phyloP scores from a whole-genome alignment of 139 green algal species.

The Tetraselmis striata region DNA sequence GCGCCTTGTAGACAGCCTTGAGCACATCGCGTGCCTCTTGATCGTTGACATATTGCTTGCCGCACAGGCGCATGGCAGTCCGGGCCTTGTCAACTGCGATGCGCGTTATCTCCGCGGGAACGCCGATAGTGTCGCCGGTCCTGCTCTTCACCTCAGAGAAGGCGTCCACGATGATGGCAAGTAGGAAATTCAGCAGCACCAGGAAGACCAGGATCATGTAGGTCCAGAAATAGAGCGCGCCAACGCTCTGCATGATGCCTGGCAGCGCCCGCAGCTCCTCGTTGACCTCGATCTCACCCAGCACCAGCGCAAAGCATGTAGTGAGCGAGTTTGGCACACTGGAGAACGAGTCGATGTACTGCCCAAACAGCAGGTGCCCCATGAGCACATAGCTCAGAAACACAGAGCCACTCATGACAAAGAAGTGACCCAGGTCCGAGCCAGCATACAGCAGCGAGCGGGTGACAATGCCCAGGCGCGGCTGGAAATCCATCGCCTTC shows the following conservation, averaged over 20 bases:
- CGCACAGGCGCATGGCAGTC: constrained; percentile 4
- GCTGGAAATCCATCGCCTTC: constrained; percentile 87
- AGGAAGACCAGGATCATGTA: constrained; percentile 82
- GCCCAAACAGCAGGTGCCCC: constrained; percentile 79
- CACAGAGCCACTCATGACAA: constrained; percentile 65
- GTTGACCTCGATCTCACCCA: constrained; percentile 72
- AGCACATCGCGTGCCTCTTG: not conserved
- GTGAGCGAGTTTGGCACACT: constrained; percentile 58
- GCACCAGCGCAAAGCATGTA: constrained; percentile 78
- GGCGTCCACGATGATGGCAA: constrained; percentile 80
- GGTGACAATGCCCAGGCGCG: constrained; percentile 71
- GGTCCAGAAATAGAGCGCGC: constrained; percentile 78
- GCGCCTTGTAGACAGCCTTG: not conserved
- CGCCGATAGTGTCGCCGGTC: constrained; percentile 41
- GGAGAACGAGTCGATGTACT: constrained; percentile 52
- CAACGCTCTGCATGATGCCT: constrained; percentile 51
- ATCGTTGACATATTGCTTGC: not conserved
- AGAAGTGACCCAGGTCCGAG: constrained; percentile 80
- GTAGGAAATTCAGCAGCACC: constrained; percentile 87
- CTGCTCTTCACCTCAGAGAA: constrained; percentile 63
- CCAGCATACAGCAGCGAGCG: constrained; percentile 62
- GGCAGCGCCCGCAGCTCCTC: constrained; percentile 49
- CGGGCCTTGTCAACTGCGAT: constrained; percentile 56
- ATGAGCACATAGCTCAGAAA: constrained; percentile 81
- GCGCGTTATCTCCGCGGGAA: constrained; percentile 57